Conservation (phyloP, 306 rosid species). For the Gastrolobium bilobum region DNA sequence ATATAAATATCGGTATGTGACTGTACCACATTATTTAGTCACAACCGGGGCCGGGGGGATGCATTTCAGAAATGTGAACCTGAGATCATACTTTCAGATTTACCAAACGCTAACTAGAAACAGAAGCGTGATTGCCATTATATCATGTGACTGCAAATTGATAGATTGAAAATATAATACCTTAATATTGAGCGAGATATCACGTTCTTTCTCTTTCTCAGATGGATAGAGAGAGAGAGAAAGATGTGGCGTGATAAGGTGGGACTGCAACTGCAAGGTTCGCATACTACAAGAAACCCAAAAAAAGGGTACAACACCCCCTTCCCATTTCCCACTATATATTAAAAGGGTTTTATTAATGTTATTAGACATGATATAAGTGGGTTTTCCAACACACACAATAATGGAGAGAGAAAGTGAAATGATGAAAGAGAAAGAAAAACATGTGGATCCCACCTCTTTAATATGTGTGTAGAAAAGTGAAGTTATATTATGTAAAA, state of each 20-base stretch:
- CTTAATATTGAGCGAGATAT: constrained; percentile 1
- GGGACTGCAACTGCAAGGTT: constrained; percentile 60
- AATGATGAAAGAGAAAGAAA: too few relatives aligned
- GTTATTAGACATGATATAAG: too few relatives aligned
- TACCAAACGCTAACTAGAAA: not conserved
- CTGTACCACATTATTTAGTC: not conserved
- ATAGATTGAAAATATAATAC: constrained; percentile 40
- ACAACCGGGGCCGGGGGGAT: not conserved
- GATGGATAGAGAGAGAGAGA: constrained; percentile 18
- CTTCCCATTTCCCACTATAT: constrained; percentile 31
- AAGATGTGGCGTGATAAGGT: constrained; percentile 67
- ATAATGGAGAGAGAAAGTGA: too few relatives aligned
- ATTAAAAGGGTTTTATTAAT: too few relatives aligned
- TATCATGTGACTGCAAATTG: constrained; percentile 47
- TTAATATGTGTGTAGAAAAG: too few relatives aligned
- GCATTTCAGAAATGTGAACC: constrained; percentile 18
- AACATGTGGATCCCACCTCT: too few relatives aligned
- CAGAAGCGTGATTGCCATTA: not conserved
- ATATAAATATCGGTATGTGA: constrained; percentile 30
- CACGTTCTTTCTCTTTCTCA: constrained; percentile 32
- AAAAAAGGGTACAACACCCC: constrained; percentile 24
- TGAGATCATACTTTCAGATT: constrained; percentile 6
- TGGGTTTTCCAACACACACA: too few relatives aligned
- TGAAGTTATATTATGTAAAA: too few relatives aligned
- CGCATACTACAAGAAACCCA: constrained; percentile 63